These are phyloP conservation scores for Sporormia fimetaria DNA, from an alignment of 495 filamentous ascomycete genomes.

Conservation along the genomic window DNA sequence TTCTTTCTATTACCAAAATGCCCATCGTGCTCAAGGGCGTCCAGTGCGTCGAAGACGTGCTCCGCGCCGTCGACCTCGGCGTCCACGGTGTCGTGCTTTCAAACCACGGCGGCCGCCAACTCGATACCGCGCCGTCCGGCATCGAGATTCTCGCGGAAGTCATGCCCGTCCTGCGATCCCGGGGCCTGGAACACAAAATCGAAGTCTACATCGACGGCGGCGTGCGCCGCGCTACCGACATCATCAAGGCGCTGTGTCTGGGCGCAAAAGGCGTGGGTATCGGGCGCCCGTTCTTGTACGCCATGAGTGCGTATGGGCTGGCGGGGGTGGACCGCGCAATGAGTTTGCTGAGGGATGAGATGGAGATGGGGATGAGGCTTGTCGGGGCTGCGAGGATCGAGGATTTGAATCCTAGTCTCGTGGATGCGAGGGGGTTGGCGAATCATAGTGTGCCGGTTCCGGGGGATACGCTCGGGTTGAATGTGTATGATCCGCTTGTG, in stretches of 20 bases:
- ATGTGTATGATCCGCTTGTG: conserved; percentile 55
- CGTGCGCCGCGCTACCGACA: conserved; percentile 80
- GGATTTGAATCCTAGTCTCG: conserved; percentile 63
- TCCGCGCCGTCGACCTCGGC: conserved; percentile 69
- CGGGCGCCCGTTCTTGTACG: conserved; percentile 86
- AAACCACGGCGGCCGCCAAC: conserved; percentile 96
- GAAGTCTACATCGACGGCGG: conserved; percentile 91
- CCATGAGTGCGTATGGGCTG: conserved; percentile 87
- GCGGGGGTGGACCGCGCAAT: conserved; percentile 83
- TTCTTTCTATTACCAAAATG: conserved; percentile 85
- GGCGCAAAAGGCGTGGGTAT: conserved; percentile 92
- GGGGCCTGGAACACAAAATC: conserved; percentile 70
- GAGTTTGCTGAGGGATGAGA: conserved; percentile 92
- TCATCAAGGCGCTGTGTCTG: conserved; percentile 89
- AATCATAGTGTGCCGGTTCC: conserved; percentile 58
- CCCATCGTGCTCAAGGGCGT: conserved; percentile 95
- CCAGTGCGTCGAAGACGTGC: conserved; percentile 87
- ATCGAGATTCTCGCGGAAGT: conserved; percentile 92
- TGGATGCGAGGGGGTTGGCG: conserved; percentile 63
- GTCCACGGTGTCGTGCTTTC: conserved; percentile 90
- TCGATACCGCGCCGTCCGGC: conserved; percentile 83
- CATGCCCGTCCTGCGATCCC: conserved; percentile 80
- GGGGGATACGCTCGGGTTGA: conserved; percentile 53
- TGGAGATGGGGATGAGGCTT: conserved; percentile 97
- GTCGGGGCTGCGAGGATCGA: conserved; percentile 65